Percentiles rank a stretch among this genome's conserved stretches.
Evolutionary conservation across 345 rosid species (phyloP).

Genomic region (Boechera stricta): DNA sequence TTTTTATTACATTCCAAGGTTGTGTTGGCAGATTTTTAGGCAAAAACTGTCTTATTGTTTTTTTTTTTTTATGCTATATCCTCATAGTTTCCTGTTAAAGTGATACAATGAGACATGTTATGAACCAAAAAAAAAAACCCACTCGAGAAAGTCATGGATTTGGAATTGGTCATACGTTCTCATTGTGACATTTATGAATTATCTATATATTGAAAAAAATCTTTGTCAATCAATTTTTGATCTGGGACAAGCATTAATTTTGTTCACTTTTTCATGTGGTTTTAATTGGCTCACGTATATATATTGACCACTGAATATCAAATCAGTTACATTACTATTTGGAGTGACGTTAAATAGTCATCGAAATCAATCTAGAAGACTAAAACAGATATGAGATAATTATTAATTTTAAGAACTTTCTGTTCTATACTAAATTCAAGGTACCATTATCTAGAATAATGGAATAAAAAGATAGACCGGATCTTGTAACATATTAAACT

Average conservation of each 20-base stretch:
- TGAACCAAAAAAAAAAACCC: not conserved
- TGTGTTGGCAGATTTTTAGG: not conserved
- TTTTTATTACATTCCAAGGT: not conserved
- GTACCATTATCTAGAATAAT: slow-evolving; percentile 7
- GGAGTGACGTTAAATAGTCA: slow-evolving; percentile 8
- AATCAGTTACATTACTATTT: slow-evolving; percentile 10
- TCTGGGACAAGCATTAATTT: slow-evolving; percentile 23
- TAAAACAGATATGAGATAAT: not conserved
- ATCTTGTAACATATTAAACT: too few relatives aligned
- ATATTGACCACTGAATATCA: slow-evolving; percentile 33
- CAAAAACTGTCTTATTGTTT: not conserved
- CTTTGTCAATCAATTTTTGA: slow-evolving; percentile 30
- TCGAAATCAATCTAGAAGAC: slow-evolving; percentile 28
- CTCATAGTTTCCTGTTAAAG: not conserved
- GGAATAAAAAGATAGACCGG: too few relatives aligned
- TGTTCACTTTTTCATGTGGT: slow-evolving; percentile 29
- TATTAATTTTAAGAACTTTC: slow-evolving; percentile 18
- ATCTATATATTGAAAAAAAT: not conserved
- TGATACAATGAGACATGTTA: not conserved
- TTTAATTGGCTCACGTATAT: slow-evolving; percentile 31
- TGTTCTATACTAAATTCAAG: slow-evolving; percentile 1
- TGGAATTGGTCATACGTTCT: slow-evolving; percentile 15
- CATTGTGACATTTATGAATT: not conserved
- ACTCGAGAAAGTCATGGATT: slow-evolving; percentile 4
- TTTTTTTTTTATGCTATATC: not conserved